Percentiles rank a stretch among this genome's conserved stretches.
Conservation (phyloP, 805 yeast species). For the Spathaspora hagerdaliae region DNA sequence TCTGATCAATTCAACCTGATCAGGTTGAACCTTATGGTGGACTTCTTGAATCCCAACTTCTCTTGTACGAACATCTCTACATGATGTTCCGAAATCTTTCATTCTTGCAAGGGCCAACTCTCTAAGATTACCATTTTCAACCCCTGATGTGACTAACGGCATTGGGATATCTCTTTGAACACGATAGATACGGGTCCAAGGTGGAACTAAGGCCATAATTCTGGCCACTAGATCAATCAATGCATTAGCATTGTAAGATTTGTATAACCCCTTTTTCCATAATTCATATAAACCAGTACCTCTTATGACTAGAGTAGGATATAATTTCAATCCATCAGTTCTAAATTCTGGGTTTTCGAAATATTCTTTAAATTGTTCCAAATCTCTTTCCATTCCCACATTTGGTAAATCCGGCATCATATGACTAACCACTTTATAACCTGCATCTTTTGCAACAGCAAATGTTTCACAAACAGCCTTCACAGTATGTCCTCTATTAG, state of each 20-base stretch:
- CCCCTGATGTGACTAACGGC: conserved; percentile 98
- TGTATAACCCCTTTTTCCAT: conserved; percentile 94
- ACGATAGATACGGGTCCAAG: conserved; percentile 98
- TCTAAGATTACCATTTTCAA: conserved; percentile 93
- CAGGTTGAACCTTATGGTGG: conserved; percentile 94
- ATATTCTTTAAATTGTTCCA: conserved; percentile 93
- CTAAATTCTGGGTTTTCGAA: conserved; percentile 96
- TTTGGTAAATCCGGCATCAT: conserved; percentile 99
- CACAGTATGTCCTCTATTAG: conserved; percentile 97
- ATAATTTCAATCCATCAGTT: conserved; percentile 93
- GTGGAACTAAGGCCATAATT: conserved; percentile 93
- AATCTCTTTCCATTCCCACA: conserved; percentile 97
- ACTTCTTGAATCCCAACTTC: conserved; percentile 99
- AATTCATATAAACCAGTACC: conserved; percentile 96
- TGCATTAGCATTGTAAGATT: conserved; percentile 92
- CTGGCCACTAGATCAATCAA: conserved; percentile 93
- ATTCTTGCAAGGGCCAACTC: conserved; percentile 94
- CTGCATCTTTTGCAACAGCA: conserved; percentile 95
- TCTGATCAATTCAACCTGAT: conserved; percentile 91
- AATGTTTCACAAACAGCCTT: conserved; percentile 94
- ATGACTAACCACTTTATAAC: conserved; percentile 95
- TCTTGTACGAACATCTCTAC: conserved; percentile 95
- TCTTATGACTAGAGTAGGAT: conserved; percentile 93
- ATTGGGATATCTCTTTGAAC: conserved; percentile 98
- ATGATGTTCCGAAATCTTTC: conserved; percentile 95